Evolutionary conservation across 208 protist genomes (phyloP).

Genomic region (Tritrichomonas musculus): DNA sequence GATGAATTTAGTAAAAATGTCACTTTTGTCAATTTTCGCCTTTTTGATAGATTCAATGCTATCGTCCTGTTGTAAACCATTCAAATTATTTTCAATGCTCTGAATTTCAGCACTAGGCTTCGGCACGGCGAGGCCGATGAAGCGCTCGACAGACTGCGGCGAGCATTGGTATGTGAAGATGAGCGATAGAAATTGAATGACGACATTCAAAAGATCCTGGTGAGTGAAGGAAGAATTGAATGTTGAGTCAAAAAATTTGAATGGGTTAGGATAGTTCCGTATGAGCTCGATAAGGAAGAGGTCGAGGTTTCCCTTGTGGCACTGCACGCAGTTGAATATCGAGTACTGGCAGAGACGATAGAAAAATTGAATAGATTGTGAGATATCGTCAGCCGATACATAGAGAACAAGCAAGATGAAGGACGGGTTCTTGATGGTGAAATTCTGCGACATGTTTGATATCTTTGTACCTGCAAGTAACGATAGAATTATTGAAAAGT

Average conservation of each 20-base stretch:
- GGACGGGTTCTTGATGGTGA: not conserved
- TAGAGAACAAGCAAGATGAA: not conserved
- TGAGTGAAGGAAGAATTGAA: too few species aligned
- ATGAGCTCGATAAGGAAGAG: not conserved
- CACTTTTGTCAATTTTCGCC: too few species aligned
- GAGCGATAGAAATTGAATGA: not conserved
- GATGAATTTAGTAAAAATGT: too few species aligned
- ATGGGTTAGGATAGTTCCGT: not conserved
- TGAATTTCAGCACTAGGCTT: too few species aligned
- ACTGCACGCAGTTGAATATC: slow-evolving; percentile 20
- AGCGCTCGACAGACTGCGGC: not conserved
- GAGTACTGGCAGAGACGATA: not conserved
- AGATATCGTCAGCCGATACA: not conserved
- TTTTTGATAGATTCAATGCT: not conserved
- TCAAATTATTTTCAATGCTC: too few species aligned
- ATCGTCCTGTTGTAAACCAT: too few species aligned
- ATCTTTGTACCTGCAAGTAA: not conserved
- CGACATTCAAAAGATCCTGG: not conserved
- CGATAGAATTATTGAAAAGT: not conserved
- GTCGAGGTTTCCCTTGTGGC: not conserved
- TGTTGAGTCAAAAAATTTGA: not conserved
- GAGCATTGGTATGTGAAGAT: not conserved
- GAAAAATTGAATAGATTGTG: not conserved
- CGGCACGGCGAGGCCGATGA: not conserved
- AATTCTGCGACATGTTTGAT: not conserved